Evolutionary conservation across 768 basidiomycete species (phyloP).

Genomic region (Lactifluus volemus): DNA sequence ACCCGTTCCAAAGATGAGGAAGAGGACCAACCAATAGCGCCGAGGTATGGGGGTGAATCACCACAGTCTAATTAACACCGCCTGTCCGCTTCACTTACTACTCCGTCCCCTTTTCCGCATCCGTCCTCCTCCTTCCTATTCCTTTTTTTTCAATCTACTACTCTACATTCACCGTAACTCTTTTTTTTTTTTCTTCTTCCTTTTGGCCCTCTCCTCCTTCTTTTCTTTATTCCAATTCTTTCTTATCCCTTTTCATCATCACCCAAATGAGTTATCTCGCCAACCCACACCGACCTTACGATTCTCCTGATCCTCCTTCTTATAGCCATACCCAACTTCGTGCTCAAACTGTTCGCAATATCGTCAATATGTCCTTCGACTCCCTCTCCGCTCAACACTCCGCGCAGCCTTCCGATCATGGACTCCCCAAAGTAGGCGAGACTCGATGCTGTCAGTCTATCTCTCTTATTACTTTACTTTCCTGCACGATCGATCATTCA

Average conservation of each 20-base stretch:
- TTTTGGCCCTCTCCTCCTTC: neutral
- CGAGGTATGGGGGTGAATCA: conserved; percentile 1
- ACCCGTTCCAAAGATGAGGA: neutral
- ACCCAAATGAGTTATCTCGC: conserved; percentile 28
- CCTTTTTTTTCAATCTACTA: neutral
- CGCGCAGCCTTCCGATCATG: conserved; percentile 25
- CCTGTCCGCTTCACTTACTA: conserved; percentile 15
- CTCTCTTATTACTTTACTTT: conserved; percentile 18
- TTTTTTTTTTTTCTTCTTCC: conserved; percentile 1
- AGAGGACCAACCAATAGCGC: neutral
- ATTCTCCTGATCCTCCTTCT: conserved; percentile 24
- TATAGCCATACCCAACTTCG: conserved; percentile 20
- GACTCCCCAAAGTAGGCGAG: conserved; percentile 43
- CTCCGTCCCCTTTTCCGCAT: conserved; percentile 20
- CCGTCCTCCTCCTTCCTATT: conserved; percentile 7
- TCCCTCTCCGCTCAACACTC: conserved; percentile 27
- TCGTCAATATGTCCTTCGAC: conserved; percentile 26
- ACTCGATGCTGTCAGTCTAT: conserved; percentile 65
- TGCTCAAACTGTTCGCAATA: conserved; percentile 14
- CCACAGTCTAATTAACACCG: conserved; percentile 17
- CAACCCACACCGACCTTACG: conserved; percentile 25
- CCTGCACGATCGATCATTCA: conserved; percentile 28
- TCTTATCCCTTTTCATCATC: conserved; percentile 6
- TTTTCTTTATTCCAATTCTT: conserved; percentile 18
- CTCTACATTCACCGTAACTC: conserved; percentile 18